Evolutionary conservation across 2,329 filamentous ascomycete species (phyloP).

Genomic region (Tolypocladium album): DNA sequence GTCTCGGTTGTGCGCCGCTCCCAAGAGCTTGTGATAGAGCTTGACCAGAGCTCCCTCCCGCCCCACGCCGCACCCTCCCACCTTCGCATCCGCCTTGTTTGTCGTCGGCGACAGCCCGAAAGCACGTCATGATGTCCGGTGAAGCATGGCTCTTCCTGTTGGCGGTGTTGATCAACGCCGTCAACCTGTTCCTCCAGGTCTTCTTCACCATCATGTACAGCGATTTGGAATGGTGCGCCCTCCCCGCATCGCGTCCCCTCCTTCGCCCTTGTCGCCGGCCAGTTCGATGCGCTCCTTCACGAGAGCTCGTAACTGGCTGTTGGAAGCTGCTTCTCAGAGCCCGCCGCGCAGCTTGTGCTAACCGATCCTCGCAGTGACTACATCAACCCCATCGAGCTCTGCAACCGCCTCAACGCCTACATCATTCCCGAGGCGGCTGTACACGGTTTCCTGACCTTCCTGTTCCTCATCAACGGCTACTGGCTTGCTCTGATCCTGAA

Average conservation of each 20-base stretch:
- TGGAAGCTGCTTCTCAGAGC: not conserved
- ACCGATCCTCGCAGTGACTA: slow-evolving; percentile 60
- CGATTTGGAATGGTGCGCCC: slow-evolving; percentile 89
- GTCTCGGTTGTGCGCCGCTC: not conserved
- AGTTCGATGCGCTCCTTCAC: slow-evolving; percentile 32
- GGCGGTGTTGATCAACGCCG: slow-evolving; percentile 97
- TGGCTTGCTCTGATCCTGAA: slow-evolving; percentile 92
- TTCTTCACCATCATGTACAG: slow-evolving; percentile 99
- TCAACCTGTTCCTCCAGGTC: slow-evolving; percentile 98
- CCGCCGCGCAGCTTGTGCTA: not conserved
- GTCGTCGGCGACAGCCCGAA: slow-evolving; percentile 13
- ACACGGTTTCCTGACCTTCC: slow-evolving; percentile 86
- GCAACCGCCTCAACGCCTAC: slow-evolving; percentile 99
- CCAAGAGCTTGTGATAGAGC: slow-evolving; percentile 14
- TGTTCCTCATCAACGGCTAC: slow-evolving; percentile 98
- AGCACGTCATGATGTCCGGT: slow-evolving; percentile 62
- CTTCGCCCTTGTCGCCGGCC: not conserved
- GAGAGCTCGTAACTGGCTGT: not conserved
- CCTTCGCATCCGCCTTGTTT: not conserved
- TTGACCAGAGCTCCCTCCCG: slow-evolving; percentile 12
- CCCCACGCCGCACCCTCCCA: not conserved
- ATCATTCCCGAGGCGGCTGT: slow-evolving; percentile 98
- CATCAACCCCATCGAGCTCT: slow-evolving; percentile 99
- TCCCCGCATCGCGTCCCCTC: not conserved
- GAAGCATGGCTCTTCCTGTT: slow-evolving; percentile 98